These are phyloP conservation scores for Ascosphaera apis DNA, from an alignment of 2,329 filamentous ascomycete species.

Conservation along the genomic window DNA sequence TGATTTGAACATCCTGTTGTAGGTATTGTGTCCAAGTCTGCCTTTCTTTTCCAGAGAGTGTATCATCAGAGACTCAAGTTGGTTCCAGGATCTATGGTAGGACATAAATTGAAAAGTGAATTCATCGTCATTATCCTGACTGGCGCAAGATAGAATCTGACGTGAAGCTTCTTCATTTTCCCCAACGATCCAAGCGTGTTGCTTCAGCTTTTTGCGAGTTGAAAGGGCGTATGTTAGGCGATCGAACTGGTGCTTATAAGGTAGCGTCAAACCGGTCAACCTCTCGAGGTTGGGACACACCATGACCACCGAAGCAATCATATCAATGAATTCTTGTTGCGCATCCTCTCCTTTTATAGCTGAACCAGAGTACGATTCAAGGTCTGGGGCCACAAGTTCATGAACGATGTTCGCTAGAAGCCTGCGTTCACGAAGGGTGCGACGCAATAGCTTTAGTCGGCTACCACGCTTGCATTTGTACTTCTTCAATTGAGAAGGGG, in stretches of 20 bases:
- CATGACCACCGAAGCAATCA: conserved; percentile 34
- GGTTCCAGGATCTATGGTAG: conserved; percentile 28
- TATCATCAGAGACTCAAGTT: conserved; percentile 30
- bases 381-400: conserved; percentile 29
- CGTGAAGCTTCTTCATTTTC: conserved; percentile 19
- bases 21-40: conserved; percentile 29
- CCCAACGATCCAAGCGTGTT: conserved; percentile 33
- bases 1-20: conserved; percentile 29
- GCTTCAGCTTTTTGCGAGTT: conserved; percentile 28
- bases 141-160: conserved; percentile 21
- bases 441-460: conserved; percentile 29
- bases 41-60: conserved; percentile 22
- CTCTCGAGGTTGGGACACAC: conserved; percentile 34
- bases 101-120: conserved; percentile 26
- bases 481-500: conserved; percentile 22
- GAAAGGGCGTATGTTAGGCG: conserved; percentile 32
- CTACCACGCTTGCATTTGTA: conserved; percentile 26
- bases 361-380: conserved; percentile 18
- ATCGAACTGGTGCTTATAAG: conserved; percentile 30
- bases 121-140: conserved; percentile 10
- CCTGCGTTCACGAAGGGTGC: conserved; percentile 29
- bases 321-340: conserved; percentile 27
- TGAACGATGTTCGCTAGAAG: conserved; percentile 28
- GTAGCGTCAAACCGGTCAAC: conserved; percentile 29
- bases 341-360: conserved; percentile 18